Percentiles rank a stretch among this genome's conserved stretches.
phyloP scores from a whole-genome alignment of 2,329 filamentous ascomycete species.

The Cucurbitaria berberidis region DNA sequence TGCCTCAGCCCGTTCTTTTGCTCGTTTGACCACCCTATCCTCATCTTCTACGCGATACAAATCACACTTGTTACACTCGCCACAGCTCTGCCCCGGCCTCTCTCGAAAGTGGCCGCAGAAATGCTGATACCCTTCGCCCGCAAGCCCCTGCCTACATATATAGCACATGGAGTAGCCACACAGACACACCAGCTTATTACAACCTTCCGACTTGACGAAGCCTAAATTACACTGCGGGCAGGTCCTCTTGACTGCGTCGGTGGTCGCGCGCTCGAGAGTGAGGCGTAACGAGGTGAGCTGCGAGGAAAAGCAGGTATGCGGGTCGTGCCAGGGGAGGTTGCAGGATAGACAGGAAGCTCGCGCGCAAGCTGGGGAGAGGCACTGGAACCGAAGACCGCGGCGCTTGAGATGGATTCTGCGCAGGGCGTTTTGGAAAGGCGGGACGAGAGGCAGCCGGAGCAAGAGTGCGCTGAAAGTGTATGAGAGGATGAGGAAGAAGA shows the following conservation, averaged over 20 bases:
- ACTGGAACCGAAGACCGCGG: constrained; percentile 78
- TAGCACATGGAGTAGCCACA: constrained; percentile 99
- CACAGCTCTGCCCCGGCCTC: constrained; percentile 75
- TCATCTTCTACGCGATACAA: constrained; percentile 58
- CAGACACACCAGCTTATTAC: constrained; percentile 95
- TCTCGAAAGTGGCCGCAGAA: constrained; percentile 96
- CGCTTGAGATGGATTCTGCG: constrained; percentile 71
- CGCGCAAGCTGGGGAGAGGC: constrained; percentile 71
- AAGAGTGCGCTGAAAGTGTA: constrained; percentile 28
- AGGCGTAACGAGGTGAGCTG: constrained; percentile 76
- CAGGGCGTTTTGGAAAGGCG: constrained; percentile 65
- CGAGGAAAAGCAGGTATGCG: constrained; percentile 89
- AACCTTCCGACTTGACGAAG: constrained; percentile 92
- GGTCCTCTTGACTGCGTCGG: constrained; percentile 90
- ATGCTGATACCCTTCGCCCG: constrained; percentile 81
- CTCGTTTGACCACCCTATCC: constrained; percentile 49
- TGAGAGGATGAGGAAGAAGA: constrained; percentile 60
- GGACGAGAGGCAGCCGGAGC: constrained; percentile 33
- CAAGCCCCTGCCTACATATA: constrained; percentile 73
- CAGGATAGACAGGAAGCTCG: constrained; percentile 82
- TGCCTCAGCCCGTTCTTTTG: constrained; percentile 52
- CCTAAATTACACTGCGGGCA: constrained; percentile 90
- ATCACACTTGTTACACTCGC: constrained; percentile 71
- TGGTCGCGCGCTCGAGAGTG: constrained; percentile 91
- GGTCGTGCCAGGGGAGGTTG: constrained; percentile 81